Percentiles rank a stretch among this genome's conserved stretches.
phyloP scores from a whole-genome alignment of 2,329 filamentous ascomycete genomes.

The Microsporum audouinii region DNA sequence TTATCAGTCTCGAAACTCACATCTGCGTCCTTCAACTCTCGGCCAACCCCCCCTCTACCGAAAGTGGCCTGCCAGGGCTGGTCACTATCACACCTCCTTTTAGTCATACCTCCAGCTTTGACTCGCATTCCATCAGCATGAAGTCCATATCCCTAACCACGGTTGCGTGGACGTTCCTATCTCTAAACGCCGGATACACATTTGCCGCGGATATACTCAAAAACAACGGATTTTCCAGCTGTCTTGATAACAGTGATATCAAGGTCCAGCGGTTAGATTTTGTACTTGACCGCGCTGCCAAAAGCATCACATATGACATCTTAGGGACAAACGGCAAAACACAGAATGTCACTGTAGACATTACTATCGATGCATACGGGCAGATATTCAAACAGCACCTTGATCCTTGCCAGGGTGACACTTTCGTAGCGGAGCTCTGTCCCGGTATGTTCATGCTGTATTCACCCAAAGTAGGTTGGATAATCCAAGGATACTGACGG shows the following conservation, averaged over 20 bases:
- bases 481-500: background rate
- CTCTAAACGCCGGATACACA: background rate
- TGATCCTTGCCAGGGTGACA: conserved; percentile 63
- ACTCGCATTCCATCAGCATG: background rate
- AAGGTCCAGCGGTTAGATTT: conserved; percentile 64
- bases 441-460: conserved; percentile 53
- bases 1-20: background rate
- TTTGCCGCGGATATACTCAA: conserved; percentile 54
- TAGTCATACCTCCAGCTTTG: background rate
- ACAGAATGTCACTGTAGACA: conserved; percentile 68
- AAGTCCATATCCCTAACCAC: background rate
- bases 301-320: conserved; percentile 69
- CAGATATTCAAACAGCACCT: conserved; percentile 65
- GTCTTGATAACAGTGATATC: conserved; percentile 48
- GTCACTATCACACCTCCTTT: background rate
- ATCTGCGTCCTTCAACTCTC: background rate
- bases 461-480: background rate
- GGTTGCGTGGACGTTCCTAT: background rate
- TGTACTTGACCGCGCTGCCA: conserved; percentile 62
- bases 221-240: conserved; percentile 70
- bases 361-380: conserved; percentile 77
- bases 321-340: conserved; percentile 59
- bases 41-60: background rate
- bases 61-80: background rate
- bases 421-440: conserved; percentile 63